phyloP scores from a whole-genome alignment of 1,284 basidiomycete genomes.

The Rhodofomes roseus region DNA sequence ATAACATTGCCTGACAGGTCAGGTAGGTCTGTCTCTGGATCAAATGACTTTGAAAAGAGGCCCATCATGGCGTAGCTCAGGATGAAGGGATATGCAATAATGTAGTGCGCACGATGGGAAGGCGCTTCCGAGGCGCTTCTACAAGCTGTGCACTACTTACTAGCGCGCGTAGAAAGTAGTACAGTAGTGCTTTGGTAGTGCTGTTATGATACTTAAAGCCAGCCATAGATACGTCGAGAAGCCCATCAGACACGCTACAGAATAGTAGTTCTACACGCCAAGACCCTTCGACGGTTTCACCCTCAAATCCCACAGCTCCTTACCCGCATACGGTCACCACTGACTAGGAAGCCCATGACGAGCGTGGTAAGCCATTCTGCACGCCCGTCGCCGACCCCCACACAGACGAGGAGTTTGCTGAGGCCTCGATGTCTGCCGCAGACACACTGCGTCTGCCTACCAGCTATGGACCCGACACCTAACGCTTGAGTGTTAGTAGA shows the following conservation, averaged over 20 bases:
- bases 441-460: too few relatives aligned
- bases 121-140: too few relatives aligned
- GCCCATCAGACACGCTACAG: too few relatives aligned
- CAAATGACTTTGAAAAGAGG: constrained; percentile 16
- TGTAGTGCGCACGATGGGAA: background rate
- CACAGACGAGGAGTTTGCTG: too few relatives aligned
- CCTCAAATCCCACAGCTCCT: constrained; percentile 41
- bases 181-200: too few relatives aligned
- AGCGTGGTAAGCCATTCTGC: background rate
- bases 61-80: background rate
- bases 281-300: constrained; percentile 27
- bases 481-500: too few relatives aligned
- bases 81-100: background rate
- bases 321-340: constrained; percentile 32
- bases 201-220: too few relatives aligned
- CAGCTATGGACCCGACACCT: too few relatives aligned
- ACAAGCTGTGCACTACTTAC: too few relatives aligned
- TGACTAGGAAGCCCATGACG: background rate
- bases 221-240: background rate
- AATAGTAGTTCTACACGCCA: background rate
- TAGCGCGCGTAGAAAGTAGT: too few relatives aligned
- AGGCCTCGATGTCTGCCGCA: too few relatives aligned
- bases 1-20: constrained; percentile 36
- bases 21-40: constrained; percentile 25
- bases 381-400: too few relatives aligned